A percentile compares a stretch with the other conserved stretches of the same genome.
Conservation (phyloP, 352 stramenopile genomes). For the Pythium sukuiense region DNA sequence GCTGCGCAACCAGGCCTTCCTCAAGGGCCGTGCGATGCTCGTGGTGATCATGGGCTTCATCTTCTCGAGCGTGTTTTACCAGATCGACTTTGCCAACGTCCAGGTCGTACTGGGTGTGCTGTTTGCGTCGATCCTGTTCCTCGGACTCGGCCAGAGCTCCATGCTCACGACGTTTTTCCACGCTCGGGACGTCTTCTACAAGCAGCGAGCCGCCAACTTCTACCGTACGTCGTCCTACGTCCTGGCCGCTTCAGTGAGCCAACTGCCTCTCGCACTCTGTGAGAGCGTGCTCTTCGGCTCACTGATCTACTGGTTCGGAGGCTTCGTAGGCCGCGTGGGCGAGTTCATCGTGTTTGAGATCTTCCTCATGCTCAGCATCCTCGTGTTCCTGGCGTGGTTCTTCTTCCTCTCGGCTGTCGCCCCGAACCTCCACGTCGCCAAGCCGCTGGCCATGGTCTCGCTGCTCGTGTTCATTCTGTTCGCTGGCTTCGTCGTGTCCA, state of each 20-base stretch:
- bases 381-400: slow-evolving; percentile 33
- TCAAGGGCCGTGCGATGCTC: slow-evolving; percentile 27
- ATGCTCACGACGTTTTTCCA: slow-evolving; percentile 65
- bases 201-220: slow-evolving; percentile 69
- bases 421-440: slow-evolving; percentile 26
- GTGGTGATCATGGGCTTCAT: slow-evolving; percentile 33
- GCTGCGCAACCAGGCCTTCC: slow-evolving; percentile 33
- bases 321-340: slow-evolving; percentile 36
- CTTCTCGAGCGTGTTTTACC: slow-evolving; percentile 26
- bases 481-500: slow-evolving; percentile 35
- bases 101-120: slow-evolving; percentile 48
- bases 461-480: slow-evolving; percentile 36
- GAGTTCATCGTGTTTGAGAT: slow-evolving; percentile 58
- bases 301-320: background rate
- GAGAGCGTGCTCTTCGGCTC: slow-evolving; percentile 46
- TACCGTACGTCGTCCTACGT: slow-evolving; percentile 69
- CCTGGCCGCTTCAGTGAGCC: slow-evolving; percentile 39
- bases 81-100: slow-evolving; percentile 22
- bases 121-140: slow-evolving; percentile 12
- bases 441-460: slow-evolving; percentile 28
- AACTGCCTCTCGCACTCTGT: slow-evolving; percentile 39
- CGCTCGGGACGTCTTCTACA: slow-evolving; percentile 55
- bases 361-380: slow-evolving; percentile 29
- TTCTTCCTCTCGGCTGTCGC: slow-evolving; percentile 28
- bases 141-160: slow-evolving; percentile 34